Base-by-base conservation (phyloP, 139 green algal species). In the Chlamydomonas sp. region DNA sequence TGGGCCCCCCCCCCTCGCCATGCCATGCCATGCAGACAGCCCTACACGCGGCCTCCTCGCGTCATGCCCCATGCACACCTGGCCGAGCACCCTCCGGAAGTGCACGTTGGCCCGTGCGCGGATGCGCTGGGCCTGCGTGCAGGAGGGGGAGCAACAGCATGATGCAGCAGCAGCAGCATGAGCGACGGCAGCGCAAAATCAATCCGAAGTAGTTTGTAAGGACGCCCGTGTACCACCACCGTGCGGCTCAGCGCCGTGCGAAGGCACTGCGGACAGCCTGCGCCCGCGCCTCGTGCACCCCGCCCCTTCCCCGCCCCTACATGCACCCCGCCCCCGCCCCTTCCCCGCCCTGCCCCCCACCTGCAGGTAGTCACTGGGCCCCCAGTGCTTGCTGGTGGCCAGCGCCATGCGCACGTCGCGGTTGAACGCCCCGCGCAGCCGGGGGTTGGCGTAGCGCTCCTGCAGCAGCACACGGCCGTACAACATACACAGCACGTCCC, bases 351-450 rank as follows among this genome's bases (percentile, higher is more conserved):
- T 61, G 58, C 4, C 8, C 59, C 74, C 4, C 79, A 90, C 92
- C 90, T 93, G 91, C 6, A 95, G 58, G 86, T 95, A 96, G 83
- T 97, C 93, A 0, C 82, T 72, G 0, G 90, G 64, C 2, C 77
- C 90, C 84, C 95, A 95, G 89, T 84, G 78, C 2, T 63, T 68
- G 0, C 80, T 87, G 4, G 83, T 85, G 58, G 59, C 66, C 10
- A 96, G 92, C 17, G 83, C 91, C 61, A 94, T 80, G 0, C 91
- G 91, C 5, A 93, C 90, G 75, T 98, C 96, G 6, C 63, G 49
- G 78, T 95, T 95, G 78, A 97, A 85, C 63, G 85, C 62, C n/a
- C 78, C 1, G 17, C 87, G 89, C 14, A 78, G 82, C 59, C 57
- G 14, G 71, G 82, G 82, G 10, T 5, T 63, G 69, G 67, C 60